These are phyloP conservation scores for Chlorella variabilis DNA, from an alignment of 163 green algal species.

Conservation along the genomic window DNA sequence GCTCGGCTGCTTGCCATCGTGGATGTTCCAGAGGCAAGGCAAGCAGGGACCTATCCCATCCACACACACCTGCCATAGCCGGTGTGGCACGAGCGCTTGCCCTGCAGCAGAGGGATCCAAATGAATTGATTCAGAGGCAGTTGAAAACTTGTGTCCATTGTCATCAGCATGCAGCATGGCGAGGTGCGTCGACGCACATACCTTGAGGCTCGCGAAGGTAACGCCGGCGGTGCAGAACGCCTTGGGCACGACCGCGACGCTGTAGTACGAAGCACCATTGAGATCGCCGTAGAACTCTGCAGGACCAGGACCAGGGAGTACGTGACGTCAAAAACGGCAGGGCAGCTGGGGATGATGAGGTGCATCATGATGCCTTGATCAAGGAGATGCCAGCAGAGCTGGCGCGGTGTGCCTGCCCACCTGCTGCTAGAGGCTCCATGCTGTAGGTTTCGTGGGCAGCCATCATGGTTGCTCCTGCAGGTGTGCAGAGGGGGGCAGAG, in stretches of 20 bases:
- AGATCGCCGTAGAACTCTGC: conserved; percentile 37
- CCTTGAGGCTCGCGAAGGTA: conserved; percentile 44
- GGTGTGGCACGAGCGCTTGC: conserved; percentile 56
- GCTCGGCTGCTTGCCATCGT: too few species aligned
- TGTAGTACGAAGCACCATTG: conserved; percentile 40
- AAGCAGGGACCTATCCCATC: too few species aligned
- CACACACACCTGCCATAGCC: too few species aligned
- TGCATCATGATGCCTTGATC: too few species aligned
- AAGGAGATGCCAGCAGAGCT: too few species aligned
- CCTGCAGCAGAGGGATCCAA: conserved; percentile 4
- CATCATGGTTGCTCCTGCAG: conserved; percentile 3
- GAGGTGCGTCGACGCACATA: too few species aligned
- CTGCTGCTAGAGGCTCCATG: conserved; percentile 18
- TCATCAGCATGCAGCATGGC: background rate
- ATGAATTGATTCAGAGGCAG: too few species aligned
- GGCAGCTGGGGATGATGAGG: background rate
- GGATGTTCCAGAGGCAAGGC: too few species aligned
- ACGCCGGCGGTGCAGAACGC: conserved; percentile 32
- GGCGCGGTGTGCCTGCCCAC: background rate
- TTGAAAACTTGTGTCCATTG: too few species aligned
- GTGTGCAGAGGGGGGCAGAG: background rate
- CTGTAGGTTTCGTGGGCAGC: background rate
- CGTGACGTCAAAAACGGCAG: background rate
- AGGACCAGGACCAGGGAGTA: too few species aligned
- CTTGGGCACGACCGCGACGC: conserved; percentile 39